Percentiles rank a stretch among this genome's conserved stretches.
These are phyloP conservation scores for Cercospora brassicicola DNA, from an alignment of 2,329 filamentous ascomycete genomes.

Conservation along the genomic window DNA sequence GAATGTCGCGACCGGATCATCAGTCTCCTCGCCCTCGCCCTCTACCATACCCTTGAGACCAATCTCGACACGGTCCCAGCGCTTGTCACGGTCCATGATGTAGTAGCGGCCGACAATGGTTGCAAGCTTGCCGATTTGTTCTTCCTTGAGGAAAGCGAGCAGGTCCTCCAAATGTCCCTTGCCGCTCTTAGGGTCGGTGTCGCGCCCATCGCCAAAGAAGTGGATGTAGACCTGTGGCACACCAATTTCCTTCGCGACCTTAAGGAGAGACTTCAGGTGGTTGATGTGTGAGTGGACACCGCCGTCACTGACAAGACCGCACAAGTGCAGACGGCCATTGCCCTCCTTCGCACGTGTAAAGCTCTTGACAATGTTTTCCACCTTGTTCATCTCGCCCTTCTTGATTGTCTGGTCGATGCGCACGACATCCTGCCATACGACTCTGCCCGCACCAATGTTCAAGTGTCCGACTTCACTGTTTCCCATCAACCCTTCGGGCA, in stretches of 20 bases:
- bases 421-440: conserved; percentile 92
- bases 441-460: conserved; percentile 95
- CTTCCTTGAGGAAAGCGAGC: conserved; percentile 75
- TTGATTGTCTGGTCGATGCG: conserved; percentile 93
- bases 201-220: conserved; percentile 97
- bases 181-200: conserved; percentile 95
- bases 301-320: conserved; percentile 89
- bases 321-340: conserved; percentile 88
- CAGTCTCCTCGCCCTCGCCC: conserved; percentile 82
- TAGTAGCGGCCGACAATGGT: conserved; percentile 96
- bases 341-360: conserved; percentile 79
- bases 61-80: conserved; percentile 92
- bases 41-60: conserved; percentile 82
- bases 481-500: conserved; percentile 96
- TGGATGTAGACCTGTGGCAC: conserved; percentile 95
- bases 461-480: conserved; percentile 98
- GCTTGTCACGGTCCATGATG: conserved; percentile 99
- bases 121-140: conserved; percentile 82
- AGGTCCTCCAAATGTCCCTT: conserved; percentile 85
- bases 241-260: conserved; percentile 82
- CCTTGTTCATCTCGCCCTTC: conserved; percentile 74
- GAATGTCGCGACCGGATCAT: conserved; percentile 82
- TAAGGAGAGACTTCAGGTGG: conserved; percentile 82
- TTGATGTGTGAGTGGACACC: conserved; percentile 96
- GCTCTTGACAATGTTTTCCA: conserved; percentile 73